phyloP scores from a whole-genome alignment of 768 basidiomycete species.

The Podaxis sp. region DNA sequence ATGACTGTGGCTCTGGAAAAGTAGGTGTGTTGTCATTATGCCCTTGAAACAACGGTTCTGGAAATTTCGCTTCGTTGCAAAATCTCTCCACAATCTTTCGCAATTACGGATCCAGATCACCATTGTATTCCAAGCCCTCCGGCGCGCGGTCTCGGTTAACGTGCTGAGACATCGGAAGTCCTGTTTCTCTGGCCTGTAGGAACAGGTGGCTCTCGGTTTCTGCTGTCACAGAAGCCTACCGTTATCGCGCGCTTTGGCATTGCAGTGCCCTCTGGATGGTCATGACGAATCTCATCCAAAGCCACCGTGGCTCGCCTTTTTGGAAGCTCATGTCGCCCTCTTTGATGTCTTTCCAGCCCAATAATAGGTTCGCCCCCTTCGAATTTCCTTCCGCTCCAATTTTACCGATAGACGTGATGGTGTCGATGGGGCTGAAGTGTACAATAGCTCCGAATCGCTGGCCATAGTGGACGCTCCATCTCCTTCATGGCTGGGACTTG shows the following conservation, averaged over 20 bases:
- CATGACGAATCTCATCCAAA: background rate
- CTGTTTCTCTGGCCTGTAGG: background rate
- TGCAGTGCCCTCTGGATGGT: background rate
- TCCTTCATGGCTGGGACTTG: background rate
- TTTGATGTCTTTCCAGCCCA: background rate
- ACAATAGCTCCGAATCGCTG: conserved; percentile 12
- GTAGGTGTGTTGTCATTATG: background rate
- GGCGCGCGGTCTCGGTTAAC: too few species aligned
- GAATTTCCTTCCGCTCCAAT: background rate
- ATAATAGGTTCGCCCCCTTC: background rate
- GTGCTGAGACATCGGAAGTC: background rate
- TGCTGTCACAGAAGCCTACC: background rate
- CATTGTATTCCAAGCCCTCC: background rate
- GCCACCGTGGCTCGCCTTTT: conserved; percentile 4
- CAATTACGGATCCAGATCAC: background rate
- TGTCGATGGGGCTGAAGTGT: conserved; percentile 12
- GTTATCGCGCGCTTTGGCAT: background rate
- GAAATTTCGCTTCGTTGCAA: background rate
- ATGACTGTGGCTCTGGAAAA: conserved; percentile 4
- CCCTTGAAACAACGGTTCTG: background rate
- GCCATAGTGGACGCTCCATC: background rate
- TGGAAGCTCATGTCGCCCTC: background rate
- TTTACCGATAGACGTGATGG: background rate
- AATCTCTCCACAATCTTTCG: background rate
- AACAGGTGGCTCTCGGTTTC: background rate